Evolutionary conservation across 257 asterid genomes (phyloP).

Genomic region (Echium plantagineum): DNA sequence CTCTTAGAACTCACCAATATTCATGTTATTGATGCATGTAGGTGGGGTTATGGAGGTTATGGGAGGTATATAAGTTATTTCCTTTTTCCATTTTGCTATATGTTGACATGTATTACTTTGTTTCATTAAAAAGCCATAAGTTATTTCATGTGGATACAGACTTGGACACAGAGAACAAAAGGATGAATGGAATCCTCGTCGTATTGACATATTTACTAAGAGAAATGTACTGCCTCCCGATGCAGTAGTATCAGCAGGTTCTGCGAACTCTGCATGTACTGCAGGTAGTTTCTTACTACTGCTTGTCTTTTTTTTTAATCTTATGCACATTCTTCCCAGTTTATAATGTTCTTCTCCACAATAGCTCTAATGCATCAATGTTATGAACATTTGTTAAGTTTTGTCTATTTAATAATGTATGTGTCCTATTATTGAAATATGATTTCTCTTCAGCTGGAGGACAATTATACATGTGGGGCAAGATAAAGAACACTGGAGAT

Average conservation of each 20-base stretch:
- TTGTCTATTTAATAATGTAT: background rate
- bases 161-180: constrained; percentile 98
- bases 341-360: background rate
- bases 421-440: background rate
- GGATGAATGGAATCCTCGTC: constrained; percentile 81
- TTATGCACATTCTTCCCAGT: background rate
- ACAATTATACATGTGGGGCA: constrained; percentile 99
- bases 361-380: background rate
- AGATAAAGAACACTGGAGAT: constrained; percentile 80
- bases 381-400: background rate
- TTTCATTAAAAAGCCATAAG: background rate
- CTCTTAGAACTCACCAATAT: background rate
- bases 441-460: constrained; percentile 74
- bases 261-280: constrained; percentile 76
- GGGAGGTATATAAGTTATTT: constrained; percentile 55
- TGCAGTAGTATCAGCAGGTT: constrained; percentile 85
- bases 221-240: constrained; percentile 70
- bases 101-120: background rate
- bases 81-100: background rate
- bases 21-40: constrained; percentile 17
- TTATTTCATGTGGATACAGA: constrained; percentile 33
- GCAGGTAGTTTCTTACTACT: constrained; percentile 43
- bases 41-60: constrained; percentile 99
- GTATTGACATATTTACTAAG: constrained; percentile 74
- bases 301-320: background rate